Evolutionary conservation across 148 eudicot species (phyloP).

Genomic region (Dianthus caryophyllus): DNA sequence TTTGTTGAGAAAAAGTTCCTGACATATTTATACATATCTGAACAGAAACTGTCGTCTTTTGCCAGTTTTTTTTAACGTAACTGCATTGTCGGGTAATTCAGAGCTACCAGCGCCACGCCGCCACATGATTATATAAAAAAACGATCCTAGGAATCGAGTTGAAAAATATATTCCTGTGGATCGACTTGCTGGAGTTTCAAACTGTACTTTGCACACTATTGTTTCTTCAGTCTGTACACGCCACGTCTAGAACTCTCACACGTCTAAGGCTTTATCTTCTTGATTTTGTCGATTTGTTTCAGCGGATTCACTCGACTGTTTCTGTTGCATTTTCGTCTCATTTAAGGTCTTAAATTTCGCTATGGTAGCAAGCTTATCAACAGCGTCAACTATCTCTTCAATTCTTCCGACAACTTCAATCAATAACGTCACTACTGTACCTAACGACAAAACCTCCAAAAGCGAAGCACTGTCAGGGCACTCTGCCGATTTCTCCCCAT

Average conservation of each 20-base stretch:
- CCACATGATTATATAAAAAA: not conserved
- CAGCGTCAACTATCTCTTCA: slow-evolving; percentile 49
- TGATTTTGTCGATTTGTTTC: slow-evolving; percentile 28
- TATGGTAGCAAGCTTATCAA: slow-evolving; percentile 43
- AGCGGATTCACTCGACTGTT: slow-evolving; percentile 20
- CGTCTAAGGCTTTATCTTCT: slow-evolving; percentile 26
- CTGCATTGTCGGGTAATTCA: not conserved
- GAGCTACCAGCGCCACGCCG: not conserved
- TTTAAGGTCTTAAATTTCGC: slow-evolving; percentile 46
- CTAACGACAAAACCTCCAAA: slow-evolving; percentile 60
- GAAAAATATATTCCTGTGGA: slow-evolving; percentile 2
- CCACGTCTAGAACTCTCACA: slow-evolving; percentile 30
- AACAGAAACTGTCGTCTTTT: not conserved
- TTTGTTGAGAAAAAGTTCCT: slow-evolving; percentile 1
- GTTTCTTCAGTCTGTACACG: not conserved
- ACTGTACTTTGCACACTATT: not conserved
- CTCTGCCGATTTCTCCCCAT: slow-evolving; percentile 11
- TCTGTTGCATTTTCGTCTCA: slow-evolving; percentile 35
- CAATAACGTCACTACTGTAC: slow-evolving; percentile 57
- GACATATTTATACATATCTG: not conserved
- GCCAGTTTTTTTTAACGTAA: not conserved
- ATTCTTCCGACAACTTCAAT: slow-evolving; percentile 60
- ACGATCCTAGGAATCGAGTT: slow-evolving; percentile 6
- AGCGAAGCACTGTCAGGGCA: slow-evolving; percentile 27
- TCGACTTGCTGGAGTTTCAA: slow-evolving; percentile 1